Evolutionary conservation across 75 land plant genomes (phyloP).

Genomic region (Cupressus sempervirens): DNA sequence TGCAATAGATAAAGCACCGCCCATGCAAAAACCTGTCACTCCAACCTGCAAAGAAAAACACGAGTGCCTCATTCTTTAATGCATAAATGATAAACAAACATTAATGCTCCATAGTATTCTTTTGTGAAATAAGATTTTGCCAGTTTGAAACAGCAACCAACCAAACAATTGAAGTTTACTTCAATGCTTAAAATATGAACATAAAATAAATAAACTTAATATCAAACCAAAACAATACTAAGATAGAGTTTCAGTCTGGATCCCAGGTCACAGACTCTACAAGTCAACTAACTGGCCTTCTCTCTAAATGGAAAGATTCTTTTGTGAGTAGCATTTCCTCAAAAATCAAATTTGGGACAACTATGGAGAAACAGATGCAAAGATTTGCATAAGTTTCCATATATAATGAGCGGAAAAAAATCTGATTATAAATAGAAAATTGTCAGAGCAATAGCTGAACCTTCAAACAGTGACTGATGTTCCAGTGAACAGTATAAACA

Average conservation of each 20-base stretch:
- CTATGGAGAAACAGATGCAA: neutral
- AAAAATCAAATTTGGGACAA: neutral
- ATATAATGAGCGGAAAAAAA: neutral
- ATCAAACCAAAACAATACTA: neutral
- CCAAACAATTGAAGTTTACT: neutral
- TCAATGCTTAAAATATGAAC: neutral
- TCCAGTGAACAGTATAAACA: neutral
- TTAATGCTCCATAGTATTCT: neutral
- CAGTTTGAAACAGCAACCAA: neutral
- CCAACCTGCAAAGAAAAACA: constrained; percentile 61
- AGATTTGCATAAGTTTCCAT: neutral
- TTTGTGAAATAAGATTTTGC: neutral
- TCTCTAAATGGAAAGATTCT: neutral
- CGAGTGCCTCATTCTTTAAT: neutral
- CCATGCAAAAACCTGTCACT: constrained; percentile 95
- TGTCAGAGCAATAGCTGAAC: neutral
- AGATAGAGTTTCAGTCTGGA: neutral
- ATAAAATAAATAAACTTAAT: neutral
- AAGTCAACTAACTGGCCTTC: neutral
- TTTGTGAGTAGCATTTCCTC: neutral
- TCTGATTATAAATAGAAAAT: neutral
- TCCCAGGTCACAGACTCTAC: neutral
- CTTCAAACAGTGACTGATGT: neutral
- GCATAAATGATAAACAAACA: neutral
- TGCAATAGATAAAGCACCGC: constrained; percentile 90